These are phyloP conservation scores for Picea glauca DNA, from an alignment of 75 land plant genomes.

Conservation along the genomic window DNA sequence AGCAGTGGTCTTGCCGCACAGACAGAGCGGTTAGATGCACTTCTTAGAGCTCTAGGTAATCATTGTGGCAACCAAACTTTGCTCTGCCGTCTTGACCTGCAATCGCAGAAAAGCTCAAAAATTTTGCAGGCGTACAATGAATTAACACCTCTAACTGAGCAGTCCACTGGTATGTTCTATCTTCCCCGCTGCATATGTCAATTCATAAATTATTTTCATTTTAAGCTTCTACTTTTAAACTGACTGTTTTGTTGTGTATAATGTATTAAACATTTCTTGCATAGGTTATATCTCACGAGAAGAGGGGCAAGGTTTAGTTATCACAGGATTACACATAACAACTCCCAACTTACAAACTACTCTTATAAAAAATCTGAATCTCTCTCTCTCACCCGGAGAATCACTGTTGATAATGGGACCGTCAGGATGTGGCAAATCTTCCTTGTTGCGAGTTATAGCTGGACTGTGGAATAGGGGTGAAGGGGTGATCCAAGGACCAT, in stretches of 20 bases:
- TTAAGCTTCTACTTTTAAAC: not conserved
- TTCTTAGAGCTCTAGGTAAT: slow-evolving; percentile 24
- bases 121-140: not conserved
- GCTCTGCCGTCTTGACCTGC: not conserved
- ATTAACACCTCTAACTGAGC: not conserved
- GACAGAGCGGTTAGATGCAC: slow-evolving; percentile 48
- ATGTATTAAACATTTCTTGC: not conserved
- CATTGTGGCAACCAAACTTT: slow-evolving; percentile 16
- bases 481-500: slow-evolving; percentile 36
- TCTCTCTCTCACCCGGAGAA: slow-evolving; percentile 38
- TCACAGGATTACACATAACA: slow-evolving; percentile 23
- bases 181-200: not conserved
- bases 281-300: slow-evolving; percentile 36
- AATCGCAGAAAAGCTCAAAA: not conserved
- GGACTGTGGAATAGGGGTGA: slow-evolving; percentile 46
- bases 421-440: slow-evolving; percentile 58
- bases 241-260: not conserved
- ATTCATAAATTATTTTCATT: not conserved
- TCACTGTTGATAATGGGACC: slow-evolving; percentile 46
- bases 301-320: slow-evolving; percentile 31
- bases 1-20: slow-evolving; percentile 57
- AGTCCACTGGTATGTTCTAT: slow-evolving; percentile 1
- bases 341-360: slow-evolving; percentile 32
- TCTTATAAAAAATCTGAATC: slow-evolving; percentile 30
- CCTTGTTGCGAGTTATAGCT: slow-evolving; percentile 39